Conservation (phyloP, 768 basidiomycete species). For the Lactifluus rugatus region DNA sequence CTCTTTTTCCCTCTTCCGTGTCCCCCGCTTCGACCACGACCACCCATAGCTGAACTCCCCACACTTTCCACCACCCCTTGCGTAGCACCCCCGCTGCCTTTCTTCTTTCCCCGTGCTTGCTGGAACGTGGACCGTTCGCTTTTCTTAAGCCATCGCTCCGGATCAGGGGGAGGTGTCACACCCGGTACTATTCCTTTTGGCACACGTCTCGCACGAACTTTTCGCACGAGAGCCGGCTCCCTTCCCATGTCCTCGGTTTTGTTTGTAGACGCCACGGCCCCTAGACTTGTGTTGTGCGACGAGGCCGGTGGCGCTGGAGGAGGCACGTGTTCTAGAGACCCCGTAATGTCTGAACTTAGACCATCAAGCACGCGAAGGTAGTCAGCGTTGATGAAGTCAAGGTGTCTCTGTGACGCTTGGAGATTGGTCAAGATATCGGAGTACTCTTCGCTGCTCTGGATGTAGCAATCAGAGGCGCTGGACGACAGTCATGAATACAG, state of each 20-base stretch:
- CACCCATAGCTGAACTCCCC: slow-evolving; percentile 25
- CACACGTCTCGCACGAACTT: slow-evolving; percentile 55
- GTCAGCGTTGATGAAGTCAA: slow-evolving; percentile 71
- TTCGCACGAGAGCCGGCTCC: slow-evolving; percentile 31
- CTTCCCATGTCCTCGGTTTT: slow-evolving; percentile 24
- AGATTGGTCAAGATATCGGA: slow-evolving; percentile 83
- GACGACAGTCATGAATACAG: slow-evolving; percentile 21
- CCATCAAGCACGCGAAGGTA: slow-evolving; percentile 56
- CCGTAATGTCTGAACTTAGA: slow-evolving; percentile 42
- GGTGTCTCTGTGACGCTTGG: slow-evolving; percentile 67
- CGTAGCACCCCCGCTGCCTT: slow-evolving; percentile 52
- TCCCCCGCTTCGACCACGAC: slow-evolving; percentile 31
- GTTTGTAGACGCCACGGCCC: slow-evolving; percentile 25
- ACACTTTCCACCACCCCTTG: slow-evolving; percentile 47
- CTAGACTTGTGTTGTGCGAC: slow-evolving; percentile 22
- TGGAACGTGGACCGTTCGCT: slow-evolving; percentile 56
- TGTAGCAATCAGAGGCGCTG: slow-evolving; percentile 16
- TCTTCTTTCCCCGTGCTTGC: slow-evolving; percentile 43
- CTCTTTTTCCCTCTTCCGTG: slow-evolving; percentile 57
- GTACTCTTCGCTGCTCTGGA: slow-evolving; percentile 76
- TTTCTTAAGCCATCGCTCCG: slow-evolving; percentile 85
- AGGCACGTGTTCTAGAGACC: slow-evolving; percentile 49
- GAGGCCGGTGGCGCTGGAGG: slow-evolving; percentile 41
- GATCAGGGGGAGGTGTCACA: slow-evolving; percentile 74
- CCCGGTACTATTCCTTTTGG: slow-evolving; percentile 70